Conservation (phyloP, 768 basidiomycete genomes). For the Pisolithus marmoratus region DNA sequence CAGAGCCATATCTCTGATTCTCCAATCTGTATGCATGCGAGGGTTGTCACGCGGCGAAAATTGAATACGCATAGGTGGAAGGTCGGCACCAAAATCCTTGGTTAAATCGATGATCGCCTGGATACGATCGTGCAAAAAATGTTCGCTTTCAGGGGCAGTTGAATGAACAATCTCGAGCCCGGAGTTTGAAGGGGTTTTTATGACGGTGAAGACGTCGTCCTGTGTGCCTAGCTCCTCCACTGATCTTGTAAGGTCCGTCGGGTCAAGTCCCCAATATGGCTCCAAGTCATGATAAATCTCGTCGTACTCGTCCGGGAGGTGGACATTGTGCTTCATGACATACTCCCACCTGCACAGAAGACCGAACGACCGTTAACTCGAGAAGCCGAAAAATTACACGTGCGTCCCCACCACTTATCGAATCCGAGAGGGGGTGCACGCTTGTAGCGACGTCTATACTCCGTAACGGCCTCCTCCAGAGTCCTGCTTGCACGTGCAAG, state of each 20-base stretch:
- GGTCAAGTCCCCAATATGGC: slow-evolving; percentile 33
- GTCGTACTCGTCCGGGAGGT: slow-evolving; percentile 43
- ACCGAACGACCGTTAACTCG: background rate
- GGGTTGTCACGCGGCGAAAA: slow-evolving; percentile 28
- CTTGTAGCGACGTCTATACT: slow-evolving; percentile 32
- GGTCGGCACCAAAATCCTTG: slow-evolving; percentile 16
- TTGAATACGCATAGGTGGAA: slow-evolving; percentile 28
- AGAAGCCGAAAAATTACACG: no score
- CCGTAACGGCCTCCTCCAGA: slow-evolving; percentile 31
- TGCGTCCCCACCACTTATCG: slow-evolving; percentile 37
- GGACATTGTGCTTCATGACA: slow-evolving; percentile 31
- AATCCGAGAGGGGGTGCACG: slow-evolving; percentile 36
- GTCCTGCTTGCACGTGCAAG: slow-evolving; percentile 30
- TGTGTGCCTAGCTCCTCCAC: slow-evolving; percentile 17
- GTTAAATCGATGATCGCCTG: slow-evolving; percentile 17
- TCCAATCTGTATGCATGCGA: slow-evolving; percentile 18
- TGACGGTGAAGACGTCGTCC: slow-evolving; percentile 14
- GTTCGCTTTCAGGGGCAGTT: slow-evolving; percentile 1
- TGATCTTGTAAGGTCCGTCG: slow-evolving; percentile 13
- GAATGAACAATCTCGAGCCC: slow-evolving; percentile 13
- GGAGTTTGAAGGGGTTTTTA: slow-evolving; percentile 11
- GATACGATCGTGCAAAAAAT: slow-evolving; percentile 1
- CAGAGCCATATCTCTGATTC: slow-evolving; percentile 13
- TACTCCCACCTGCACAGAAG: slow-evolving; percentile 35
- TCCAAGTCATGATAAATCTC: slow-evolving; percentile 35